Conservation (phyloP, 257 asterid species). For the Solanum piurae region DNA sequence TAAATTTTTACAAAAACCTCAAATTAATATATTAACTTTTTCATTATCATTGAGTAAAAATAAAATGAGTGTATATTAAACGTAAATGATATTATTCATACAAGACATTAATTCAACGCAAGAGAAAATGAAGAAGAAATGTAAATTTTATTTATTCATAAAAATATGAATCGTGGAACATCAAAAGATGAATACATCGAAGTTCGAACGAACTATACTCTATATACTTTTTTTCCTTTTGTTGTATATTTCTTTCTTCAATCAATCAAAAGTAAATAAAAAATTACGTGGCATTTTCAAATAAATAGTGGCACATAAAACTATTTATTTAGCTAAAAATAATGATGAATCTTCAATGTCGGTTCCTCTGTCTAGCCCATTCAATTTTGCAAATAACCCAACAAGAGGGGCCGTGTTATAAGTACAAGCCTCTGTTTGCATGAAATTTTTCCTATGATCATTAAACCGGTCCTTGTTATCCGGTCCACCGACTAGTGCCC, state of each 20-base stretch:
- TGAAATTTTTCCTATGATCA: conserved; percentile 56
- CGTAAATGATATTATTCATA: not conserved
- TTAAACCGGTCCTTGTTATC: conserved; percentile 36
- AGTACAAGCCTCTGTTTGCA: conserved; percentile 90
- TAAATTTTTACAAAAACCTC: no score
- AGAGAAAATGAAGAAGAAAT: not conserved
- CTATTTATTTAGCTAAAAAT: not conserved
- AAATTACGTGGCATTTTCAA: not conserved
- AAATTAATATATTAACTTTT: no score
- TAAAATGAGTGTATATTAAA: not conserved
- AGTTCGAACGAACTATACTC: not conserved
- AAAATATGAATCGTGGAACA: not conserved
- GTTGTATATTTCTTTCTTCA: not conserved
- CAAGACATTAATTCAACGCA: not conserved
- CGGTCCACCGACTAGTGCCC: conserved; percentile 84
- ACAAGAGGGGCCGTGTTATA: conserved; percentile 76
- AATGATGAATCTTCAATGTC: not conserved
- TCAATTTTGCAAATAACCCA: conserved; percentile 58
- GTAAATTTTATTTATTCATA: not conserved
- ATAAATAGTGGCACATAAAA: not conserved
- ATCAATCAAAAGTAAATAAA: not conserved
- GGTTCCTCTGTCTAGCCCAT: not conserved
- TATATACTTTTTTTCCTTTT: not conserved
- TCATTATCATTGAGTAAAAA: not conserved
- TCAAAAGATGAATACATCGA: not conserved